phyloP scores from a whole-genome alignment of 352 stramenopile species.

The Blastocystis sp. region DNA sequence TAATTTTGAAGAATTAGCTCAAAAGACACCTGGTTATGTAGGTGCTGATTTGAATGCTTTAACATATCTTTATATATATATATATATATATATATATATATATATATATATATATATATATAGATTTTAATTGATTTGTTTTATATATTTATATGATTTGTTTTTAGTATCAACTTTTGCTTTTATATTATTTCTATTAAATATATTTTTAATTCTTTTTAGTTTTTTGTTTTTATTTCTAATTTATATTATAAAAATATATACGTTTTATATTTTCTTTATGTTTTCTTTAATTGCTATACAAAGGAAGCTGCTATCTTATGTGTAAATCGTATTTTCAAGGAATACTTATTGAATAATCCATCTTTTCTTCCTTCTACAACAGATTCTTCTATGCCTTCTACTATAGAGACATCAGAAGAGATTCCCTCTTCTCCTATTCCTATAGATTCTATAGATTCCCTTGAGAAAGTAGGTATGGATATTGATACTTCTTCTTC shows the following conservation, averaged over 20 bases:
- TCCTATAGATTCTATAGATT: neutral
- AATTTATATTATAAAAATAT: no score
- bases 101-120: no score
- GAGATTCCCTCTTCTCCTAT: neutral
- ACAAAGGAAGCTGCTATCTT: conserved; percentile 85
- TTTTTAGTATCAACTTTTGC: no score
- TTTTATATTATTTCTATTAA: no score
- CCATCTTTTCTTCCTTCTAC: neutral
- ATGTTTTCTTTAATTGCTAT: neutral
- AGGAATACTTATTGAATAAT: neutral
- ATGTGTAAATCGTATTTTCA: conserved; percentile 89
- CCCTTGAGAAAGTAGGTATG: no score
- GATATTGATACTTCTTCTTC: no score
- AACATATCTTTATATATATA: conserved; percentile 40
- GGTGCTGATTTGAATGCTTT: conserved; percentile 86
- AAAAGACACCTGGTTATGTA: conserved; percentile 80
- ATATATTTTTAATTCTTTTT: no score
- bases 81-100: neutral
- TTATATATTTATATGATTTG: no score
- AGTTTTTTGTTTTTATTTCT: no score
- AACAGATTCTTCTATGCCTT: neutral
- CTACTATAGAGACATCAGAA: neutral
- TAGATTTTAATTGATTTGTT: neutral
- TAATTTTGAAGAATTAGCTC: conserved; percentile 73
- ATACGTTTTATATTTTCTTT: no score